These are phyloP conservation scores for Alloteropsis angusta DNA, from an alignment of 202 grass and related monocot species.

Conservation along the genomic window DNA sequence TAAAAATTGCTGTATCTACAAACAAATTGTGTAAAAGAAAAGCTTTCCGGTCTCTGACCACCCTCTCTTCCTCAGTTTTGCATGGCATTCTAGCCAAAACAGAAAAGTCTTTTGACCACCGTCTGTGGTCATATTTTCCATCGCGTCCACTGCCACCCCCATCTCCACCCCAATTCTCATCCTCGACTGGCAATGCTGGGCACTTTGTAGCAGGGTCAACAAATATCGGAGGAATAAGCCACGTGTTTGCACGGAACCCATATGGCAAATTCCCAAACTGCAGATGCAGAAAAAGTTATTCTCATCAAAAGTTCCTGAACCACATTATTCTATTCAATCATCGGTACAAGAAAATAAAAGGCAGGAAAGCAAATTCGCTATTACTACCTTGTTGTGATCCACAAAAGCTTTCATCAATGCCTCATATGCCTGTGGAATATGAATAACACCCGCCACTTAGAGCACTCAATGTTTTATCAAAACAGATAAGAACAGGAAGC, in stretches of 20 bases:
- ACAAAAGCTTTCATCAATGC: conserved; percentile 83
- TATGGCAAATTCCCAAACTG: conserved; percentile 98
- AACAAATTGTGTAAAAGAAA: conserved; percentile 88
- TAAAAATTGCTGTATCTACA: conserved; percentile 88
- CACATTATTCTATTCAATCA: not conserved
- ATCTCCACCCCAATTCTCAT: conserved; percentile 82
- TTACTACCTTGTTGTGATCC: conserved; percentile 80
- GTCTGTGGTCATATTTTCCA: conserved; percentile 53
- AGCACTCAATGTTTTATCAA: not conserved
- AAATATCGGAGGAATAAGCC: conserved; percentile 77
- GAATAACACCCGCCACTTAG: not conserved
- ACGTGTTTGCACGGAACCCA: conserved; percentile 94
- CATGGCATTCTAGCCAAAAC: conserved; percentile 67
- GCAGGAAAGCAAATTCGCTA: not conserved
- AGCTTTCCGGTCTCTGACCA: conserved; percentile 87
- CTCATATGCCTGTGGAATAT: conserved; percentile 61
- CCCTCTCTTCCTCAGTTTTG: conserved; percentile 83
- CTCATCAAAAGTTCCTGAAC: not conserved
- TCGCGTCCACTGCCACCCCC: conserved; percentile 53
- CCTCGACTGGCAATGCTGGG: conserved; percentile 63
- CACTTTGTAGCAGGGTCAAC: conserved; percentile 42
- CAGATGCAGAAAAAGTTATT: conserved; percentile 15
- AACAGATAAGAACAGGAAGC: not conserved
- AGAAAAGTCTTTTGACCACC: conserved; percentile 78
- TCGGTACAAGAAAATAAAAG: not conserved